A percentile compares a stretch with the other conserved stretches of the same genome.
Conservation (phyloP, 331 rosid species). For the Prunus yedoensis region DNA sequence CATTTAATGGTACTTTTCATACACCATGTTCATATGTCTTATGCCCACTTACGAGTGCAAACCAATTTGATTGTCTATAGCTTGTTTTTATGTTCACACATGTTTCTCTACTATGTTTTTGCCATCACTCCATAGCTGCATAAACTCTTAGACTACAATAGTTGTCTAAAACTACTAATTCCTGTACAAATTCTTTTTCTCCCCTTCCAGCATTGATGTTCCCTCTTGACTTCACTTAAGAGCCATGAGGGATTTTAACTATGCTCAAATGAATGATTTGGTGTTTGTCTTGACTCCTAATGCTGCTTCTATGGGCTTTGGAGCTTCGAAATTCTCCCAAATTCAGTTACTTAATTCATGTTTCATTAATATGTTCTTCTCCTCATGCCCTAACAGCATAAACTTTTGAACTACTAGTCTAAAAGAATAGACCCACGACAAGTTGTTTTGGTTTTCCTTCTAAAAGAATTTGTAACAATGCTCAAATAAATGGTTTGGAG, state of each 20-base stretch:
- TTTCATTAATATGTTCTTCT: not conserved
- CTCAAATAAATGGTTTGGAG: constrained; percentile 1
- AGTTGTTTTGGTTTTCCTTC: too few species aligned
- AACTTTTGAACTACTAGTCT: not conserved
- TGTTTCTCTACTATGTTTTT: not conserved
- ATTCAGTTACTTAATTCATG: not conserved
- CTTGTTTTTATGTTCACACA: not conserved
- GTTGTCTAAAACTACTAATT: not conserved
- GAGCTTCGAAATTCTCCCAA: constrained; percentile 5
- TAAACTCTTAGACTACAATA: not conserved
- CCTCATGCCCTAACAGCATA: too few species aligned
- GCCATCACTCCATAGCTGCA: too few species aligned
- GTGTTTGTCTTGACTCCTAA: constrained; percentile 8
- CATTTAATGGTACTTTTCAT: constrained; percentile 63
- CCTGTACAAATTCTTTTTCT: not conserved
- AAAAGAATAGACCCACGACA: not conserved
- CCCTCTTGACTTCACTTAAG: not conserved
- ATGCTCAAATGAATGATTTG: not conserved
- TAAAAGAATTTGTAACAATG: not conserved
- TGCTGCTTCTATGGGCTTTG: not conserved
- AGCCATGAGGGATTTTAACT: not conserved
- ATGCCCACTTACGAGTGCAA: too few species aligned
- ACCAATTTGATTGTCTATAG: not conserved
- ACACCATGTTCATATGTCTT: not conserved
- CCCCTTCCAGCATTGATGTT: not conserved